A percentile compares a stretch with the other conserved stretches of the same genome.
Conservation (phyloP, 495 filamentous ascomycete genomes). For the Baudoinia panamericana region DNA sequence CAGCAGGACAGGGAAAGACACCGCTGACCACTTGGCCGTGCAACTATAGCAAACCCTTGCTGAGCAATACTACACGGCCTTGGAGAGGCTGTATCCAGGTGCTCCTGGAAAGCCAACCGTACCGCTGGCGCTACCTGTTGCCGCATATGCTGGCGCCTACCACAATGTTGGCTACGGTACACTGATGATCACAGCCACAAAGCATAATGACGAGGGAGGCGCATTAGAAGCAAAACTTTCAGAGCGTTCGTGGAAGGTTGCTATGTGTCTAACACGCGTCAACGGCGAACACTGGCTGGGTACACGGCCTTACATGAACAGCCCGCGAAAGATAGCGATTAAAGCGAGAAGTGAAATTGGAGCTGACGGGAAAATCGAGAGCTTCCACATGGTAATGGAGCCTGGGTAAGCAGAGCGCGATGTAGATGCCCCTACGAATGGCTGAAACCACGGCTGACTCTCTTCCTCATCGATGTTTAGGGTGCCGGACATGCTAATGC, state of each 20-base stretch:
- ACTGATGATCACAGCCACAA: not conserved
- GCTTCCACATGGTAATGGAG: constrained; percentile 1
- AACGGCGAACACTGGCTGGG: constrained; percentile 3
- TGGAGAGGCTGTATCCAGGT: constrained; percentile 1
- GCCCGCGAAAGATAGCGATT: not conserved
- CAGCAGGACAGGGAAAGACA: no score
- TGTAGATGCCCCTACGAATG: no score
- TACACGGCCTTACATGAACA: not conserved
- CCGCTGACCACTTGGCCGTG: no score
- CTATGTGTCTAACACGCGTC: no score
- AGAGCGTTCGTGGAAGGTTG: no score
- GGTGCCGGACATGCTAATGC: not conserved
- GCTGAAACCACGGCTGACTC: no score
- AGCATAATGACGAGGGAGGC: no score
- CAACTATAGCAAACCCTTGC: no score
- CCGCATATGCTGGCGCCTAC: not conserved
- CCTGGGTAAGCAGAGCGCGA: no score
- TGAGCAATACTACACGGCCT: not conserved
- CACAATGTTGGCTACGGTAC: not conserved
- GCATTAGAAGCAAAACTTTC: no score
- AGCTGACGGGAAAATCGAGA: not conserved
- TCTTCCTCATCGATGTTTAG: no score
- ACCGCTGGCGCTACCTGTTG: not conserved
- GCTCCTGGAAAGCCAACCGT: not conserved
- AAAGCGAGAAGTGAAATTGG: not conserved